A percentile compares a stretch with the other conserved stretches of the same genome.
These are phyloP conservation scores for Pelargonium australe DNA, from an alignment of 441 rosid species.

Conservation along the genomic window DNA sequence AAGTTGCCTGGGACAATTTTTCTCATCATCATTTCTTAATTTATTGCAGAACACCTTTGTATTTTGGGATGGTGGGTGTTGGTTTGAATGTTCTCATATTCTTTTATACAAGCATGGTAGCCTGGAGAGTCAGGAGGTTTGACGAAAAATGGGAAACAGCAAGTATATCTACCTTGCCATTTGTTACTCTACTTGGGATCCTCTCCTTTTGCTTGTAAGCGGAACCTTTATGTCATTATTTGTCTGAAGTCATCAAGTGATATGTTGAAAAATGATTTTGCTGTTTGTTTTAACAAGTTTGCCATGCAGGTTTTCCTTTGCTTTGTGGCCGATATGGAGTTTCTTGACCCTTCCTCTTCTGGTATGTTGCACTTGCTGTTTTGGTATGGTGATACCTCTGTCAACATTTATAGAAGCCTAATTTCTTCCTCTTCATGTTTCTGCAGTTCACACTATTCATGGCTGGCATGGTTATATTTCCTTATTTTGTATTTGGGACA, in stretches of 20 bases:
- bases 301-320: conserved; percentile 56
- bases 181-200: conserved; percentile 72
- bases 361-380: conserved; percentile 35
- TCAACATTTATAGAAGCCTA: conserved; percentile 17
- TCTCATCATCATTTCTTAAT: conserved; percentile 15
- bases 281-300: conserved; percentile 21
- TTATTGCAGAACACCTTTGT: conserved; percentile 69
- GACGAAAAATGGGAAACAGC: conserved; percentile 88
- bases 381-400: conserved; percentile 7
- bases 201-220: conserved; percentile 87
- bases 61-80: conserved; percentile 66
- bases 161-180: conserved; percentile 73
- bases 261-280: conserved; percentile 16
- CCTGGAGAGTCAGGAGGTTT: conserved; percentile 75
- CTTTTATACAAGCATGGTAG: conserved; percentile 68
- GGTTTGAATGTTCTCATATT: conserved; percentile 60
- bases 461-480: conserved; percentile 84
- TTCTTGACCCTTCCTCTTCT: conserved; percentile 91
- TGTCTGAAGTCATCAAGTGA: conserved; percentile 12
- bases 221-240: conserved; percentile 13
- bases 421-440: conserved; percentile 18
- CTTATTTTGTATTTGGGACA: conserved; percentile 62
- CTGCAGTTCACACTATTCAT: conserved; percentile 92
- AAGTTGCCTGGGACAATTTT: conserved; percentile 8
- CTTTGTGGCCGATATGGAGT: conserved; percentile 97